A percentile compares a stretch with the other conserved stretches of the same genome.
These are phyloP conservation scores for Myriosclerotinia duriaeana DNA, from an alignment of 2,329 filamentous ascomycete species.

Conservation along the genomic window DNA sequence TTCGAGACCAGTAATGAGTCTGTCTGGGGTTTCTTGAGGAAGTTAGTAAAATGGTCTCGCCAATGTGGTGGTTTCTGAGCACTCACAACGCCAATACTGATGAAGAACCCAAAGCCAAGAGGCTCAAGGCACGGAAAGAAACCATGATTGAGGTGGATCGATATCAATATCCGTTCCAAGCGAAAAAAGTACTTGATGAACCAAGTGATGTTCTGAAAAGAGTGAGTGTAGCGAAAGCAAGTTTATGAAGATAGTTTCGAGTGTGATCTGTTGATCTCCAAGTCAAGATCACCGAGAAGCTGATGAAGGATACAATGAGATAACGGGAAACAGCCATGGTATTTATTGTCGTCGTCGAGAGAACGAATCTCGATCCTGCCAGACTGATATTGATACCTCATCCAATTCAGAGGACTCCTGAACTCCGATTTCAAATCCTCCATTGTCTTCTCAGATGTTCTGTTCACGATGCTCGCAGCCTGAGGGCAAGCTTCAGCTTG, in stretches of 20 bases:
- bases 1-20: slow-evolving; percentile 19
- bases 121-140: background rate
- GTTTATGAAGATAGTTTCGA: background rate
- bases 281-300: background rate
- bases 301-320: background rate
- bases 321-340: background rate
- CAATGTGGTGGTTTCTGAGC: background rate
- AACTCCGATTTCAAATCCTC: slow-evolving; percentile 14
- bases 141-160: slow-evolving; percentile 2
- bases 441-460: slow-evolving; percentile 6
- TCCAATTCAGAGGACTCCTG: slow-evolving; percentile 12
- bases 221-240: background rate
- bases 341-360: slow-evolving; percentile 10
- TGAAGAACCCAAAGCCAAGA: slow-evolving; percentile 8
- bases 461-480: background rate
- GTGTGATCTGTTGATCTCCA: background rate
- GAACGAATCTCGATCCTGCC: background rate
- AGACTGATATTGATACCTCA: background rate
- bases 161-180: background rate
- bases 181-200: background rate
- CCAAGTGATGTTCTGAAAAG: background rate
- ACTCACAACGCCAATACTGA: slow-evolving; percentile 19
- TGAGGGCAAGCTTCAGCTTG: background rate
- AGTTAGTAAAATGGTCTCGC: background rate
- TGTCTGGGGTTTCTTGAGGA: slow-evolving; percentile 13